Evolutionary conservation across 23 red algal genomes (phyloP), one percentile per base, ranked within the genome.

Genomic region (Cyanidium caldarium): DNA sequence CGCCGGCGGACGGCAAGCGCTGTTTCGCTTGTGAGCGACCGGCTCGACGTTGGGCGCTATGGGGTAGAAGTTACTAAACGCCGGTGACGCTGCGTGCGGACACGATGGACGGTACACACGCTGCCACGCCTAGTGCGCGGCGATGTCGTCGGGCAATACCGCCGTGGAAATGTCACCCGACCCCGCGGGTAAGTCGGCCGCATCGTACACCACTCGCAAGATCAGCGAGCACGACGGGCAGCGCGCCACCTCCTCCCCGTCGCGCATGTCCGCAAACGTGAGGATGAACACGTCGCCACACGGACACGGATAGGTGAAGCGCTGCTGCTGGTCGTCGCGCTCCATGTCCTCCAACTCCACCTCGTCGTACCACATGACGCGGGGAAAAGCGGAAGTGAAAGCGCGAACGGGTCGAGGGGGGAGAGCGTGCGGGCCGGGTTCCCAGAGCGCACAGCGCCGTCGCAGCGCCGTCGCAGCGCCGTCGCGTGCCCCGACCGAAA

Each of bases 281-380:
- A 95, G 72, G 38, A 77, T 77, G 57, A 95, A 95, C 29, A 95
- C 25, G 75, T 95, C 89, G 1, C 89, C 89, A 42, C 89, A 95
- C 0, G 89, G 89, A 43, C 89, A 95, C 25, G 72, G 69, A 34
- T 87, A 95, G 7, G 82, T 86, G 57, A 77, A 95, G 25, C 73
- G 75, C 28, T 51, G 7, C 28, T 78, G 45, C 28, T 38, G 39
- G 2, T 73, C 72, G 44, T 84, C 67, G 78, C 79, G 83, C 1
- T 58, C 34, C 89, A 95, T 95, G 58, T 95, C 89, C 58, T 95
- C 89, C 14, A 95, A 80, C 45, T 95, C 89, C n/a, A 95, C 79
- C 65, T 87, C 82, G 65, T 95, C 89, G 58, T 95, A 95, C n/a
- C n/a, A n/a, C n/a, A n/a, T n/a, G n/a, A n/a, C n/a, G n/a, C n/a